A percentile compares a stretch with the other conserved stretches of the same genome.
These are phyloP conservation scores for Colletotrichum neosansevieriae DNA, from an alignment of 2,329 filamentous ascomycete genomes.

Conservation along the genomic window DNA sequence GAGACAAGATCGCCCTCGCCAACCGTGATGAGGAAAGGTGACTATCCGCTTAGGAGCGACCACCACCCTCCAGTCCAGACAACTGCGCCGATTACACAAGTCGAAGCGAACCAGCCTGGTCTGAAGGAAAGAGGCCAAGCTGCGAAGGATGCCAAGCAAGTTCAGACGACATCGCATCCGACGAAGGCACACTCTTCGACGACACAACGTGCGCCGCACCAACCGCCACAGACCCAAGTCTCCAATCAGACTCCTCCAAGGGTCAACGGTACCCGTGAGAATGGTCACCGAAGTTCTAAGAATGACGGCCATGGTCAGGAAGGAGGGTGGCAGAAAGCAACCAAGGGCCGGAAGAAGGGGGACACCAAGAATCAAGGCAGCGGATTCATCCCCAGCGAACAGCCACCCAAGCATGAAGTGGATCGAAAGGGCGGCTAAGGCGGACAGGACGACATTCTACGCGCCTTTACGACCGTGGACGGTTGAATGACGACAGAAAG, in stretches of 20 bases:
- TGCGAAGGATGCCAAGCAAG: conserved; percentile 46
- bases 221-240: conserved; percentile 44
- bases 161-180: conserved; percentile 39
- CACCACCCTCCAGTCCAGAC: conserved; percentile 26
- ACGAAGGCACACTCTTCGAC: conserved; percentile 40
- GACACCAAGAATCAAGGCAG: conserved; percentile 61
- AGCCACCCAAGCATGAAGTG: conserved; percentile 67
- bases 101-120: conserved; percentile 12
- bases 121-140: conserved; percentile 39
- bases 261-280: conserved; percentile 58
- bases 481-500: conserved; percentile 7
- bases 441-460: not conserved
- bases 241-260: conserved; percentile 47
- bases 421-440: conserved; percentile 73
- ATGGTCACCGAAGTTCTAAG: conserved; percentile 67
- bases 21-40: conserved; percentile 64
- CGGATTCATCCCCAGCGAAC: conserved; percentile 58
- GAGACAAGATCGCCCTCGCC: conserved; percentile 80
- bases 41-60: conserved; percentile 26
- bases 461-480: too few relatives aligned
- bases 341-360: conserved; percentile 66
- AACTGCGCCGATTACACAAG: conserved; percentile 35
- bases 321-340: conserved; percentile 70
- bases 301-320: conserved; percentile 63
- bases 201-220: conserved; percentile 43